Conservation (phyloP, 1,284 basidiomycete genomes). For the Austropuccinia psidii region DNA sequence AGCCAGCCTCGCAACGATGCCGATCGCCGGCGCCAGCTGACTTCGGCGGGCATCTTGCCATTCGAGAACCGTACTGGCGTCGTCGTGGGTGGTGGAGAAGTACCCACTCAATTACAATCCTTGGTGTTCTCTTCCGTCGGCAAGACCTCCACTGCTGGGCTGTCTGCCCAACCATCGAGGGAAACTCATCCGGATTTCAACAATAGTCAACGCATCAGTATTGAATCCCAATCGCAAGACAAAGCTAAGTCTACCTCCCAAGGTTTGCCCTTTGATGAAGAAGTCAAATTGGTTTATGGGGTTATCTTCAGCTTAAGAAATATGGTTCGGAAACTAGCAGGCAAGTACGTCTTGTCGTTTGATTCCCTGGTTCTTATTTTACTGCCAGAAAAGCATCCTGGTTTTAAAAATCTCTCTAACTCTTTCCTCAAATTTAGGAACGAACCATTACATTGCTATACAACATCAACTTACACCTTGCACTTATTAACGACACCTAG, state of each 20-base stretch:
- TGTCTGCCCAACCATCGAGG: background rate
- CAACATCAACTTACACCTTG: slow-evolving; percentile 84
- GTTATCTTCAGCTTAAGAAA: slow-evolving; percentile 83
- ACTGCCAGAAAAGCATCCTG: slow-evolving; percentile 56
- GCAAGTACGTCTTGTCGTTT: slow-evolving; percentile 14
- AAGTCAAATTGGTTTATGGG: slow-evolving; percentile 94
- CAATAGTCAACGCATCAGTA: background rate
- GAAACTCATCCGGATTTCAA: background rate
- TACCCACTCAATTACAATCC: background rate
- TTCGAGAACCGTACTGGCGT: slow-evolving; percentile 5
- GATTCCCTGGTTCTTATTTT: background rate
- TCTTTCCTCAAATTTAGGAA: slow-evolving; percentile 14
- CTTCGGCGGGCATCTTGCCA: slow-evolving; percentile 7
- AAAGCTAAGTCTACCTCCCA: background rate
- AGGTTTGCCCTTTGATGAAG: slow-evolving; percentile 84
- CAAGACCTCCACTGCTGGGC: background rate
- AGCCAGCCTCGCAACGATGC: background rate
- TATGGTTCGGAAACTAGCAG: slow-evolving; percentile 78
- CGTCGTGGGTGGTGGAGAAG: slow-evolving; percentile 19
- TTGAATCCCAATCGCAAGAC: background rate
- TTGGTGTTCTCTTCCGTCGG: background rate
- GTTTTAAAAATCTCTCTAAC: background rate
- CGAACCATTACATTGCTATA: slow-evolving; percentile 54
- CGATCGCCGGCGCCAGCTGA: slow-evolving; percentile 6
- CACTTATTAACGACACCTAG: slow-evolving; percentile 87